Conservation (phyloP, 768 basidiomycete species). For the Rhizopogon rudus region DNA sequence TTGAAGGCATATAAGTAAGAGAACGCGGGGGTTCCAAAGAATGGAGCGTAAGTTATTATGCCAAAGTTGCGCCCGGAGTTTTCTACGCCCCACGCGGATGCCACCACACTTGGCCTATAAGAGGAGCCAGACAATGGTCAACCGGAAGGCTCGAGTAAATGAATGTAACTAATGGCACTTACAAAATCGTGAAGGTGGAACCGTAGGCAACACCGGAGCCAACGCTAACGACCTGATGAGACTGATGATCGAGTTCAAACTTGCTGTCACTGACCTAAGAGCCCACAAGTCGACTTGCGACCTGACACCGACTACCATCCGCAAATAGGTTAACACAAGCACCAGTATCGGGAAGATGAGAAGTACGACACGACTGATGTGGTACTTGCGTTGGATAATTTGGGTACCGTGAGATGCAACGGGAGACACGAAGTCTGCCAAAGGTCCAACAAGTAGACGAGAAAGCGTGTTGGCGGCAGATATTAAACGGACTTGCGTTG, state of each 20-base stretch:
- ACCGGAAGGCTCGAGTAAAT: not conserved
- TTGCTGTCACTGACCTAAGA: conserved; percentile 47
- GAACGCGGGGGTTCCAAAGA: conserved; percentile 69
- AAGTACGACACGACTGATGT: conserved; percentile 60
- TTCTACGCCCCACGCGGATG: conserved; percentile 66
- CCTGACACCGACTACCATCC: conserved; percentile 45
- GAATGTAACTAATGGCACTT: conserved; percentile 23
- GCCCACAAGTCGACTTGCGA: conserved; percentile 56
- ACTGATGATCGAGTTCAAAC: not conserved
- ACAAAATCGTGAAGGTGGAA: conserved; percentile 66
- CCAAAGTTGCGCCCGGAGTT: conserved; percentile 77
- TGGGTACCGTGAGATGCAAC: conserved; percentile 38
- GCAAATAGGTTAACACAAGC: conserved; percentile 48
- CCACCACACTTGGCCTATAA: conserved; percentile 62
- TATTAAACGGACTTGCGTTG: conserved; percentile 65
- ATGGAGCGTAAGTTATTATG: conserved; percentile 67
- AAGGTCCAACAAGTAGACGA: conserved; percentile 59
- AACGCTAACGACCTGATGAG: conserved; percentile 33
- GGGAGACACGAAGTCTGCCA: conserved; percentile 73
- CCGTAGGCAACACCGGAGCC: conserved; percentile 71
- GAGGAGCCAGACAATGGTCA: not conserved
- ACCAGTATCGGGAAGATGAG: conserved; percentile 43
- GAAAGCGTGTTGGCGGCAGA: conserved; percentile 70
- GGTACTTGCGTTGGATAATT: conserved; percentile 41
- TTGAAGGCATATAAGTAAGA: conserved; percentile 78